A percentile compares a stretch with the other conserved stretches of the same genome.
Evolutionary conservation across 768 basidiomycete species (phyloP).

Genomic region (Tephrocybe sp.): DNA sequence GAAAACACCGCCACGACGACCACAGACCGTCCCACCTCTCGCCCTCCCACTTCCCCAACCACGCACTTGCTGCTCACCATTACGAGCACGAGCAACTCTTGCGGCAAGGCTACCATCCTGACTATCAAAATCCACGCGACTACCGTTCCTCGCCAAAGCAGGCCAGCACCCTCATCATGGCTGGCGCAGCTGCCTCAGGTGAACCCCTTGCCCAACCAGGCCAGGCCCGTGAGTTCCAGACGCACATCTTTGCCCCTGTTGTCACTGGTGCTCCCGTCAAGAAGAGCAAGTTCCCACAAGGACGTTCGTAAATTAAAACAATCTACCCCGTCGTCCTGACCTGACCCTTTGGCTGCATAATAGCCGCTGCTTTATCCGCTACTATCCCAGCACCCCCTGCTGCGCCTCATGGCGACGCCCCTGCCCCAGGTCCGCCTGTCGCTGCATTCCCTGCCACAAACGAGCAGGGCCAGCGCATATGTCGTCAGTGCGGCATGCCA

Average conservation of each 20-base stretch:
- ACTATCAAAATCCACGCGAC: constrained; percentile 16
- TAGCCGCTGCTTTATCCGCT: background rate
- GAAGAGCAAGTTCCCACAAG: constrained; percentile 51
- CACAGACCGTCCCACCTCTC: constrained; percentile 2
- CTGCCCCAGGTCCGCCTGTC: constrained; percentile 16
- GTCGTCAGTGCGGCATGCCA: constrained; percentile 70
- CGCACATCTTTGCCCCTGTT: constrained; percentile 71
- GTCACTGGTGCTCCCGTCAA: constrained; percentile 74
- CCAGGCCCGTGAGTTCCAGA: constrained; percentile 47
- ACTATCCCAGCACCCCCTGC: background rate
- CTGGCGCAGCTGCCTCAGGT: constrained; percentile 17
- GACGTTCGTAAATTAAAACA: constrained; percentile 7
- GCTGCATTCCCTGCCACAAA: constrained; percentile 48
- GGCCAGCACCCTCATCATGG: constrained; percentile 12
- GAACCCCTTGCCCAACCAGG: constrained; percentile 25
- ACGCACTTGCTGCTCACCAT: background rate
- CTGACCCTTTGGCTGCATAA: no score
- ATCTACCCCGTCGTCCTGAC: no score
- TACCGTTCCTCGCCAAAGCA: constrained; percentile 11
- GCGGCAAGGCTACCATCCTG: constrained; percentile 4
- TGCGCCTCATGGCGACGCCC: background rate
- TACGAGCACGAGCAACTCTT: constrained; percentile 11
- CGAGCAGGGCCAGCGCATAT: constrained; percentile 69
- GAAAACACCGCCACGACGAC: background rate
- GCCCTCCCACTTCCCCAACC: background rate